A percentile compares a stretch with the other conserved stretches of the same genome.
phyloP scores from a whole-genome alignment of 352 stramenopile genomes.

The Pythium periplocum region DNA sequence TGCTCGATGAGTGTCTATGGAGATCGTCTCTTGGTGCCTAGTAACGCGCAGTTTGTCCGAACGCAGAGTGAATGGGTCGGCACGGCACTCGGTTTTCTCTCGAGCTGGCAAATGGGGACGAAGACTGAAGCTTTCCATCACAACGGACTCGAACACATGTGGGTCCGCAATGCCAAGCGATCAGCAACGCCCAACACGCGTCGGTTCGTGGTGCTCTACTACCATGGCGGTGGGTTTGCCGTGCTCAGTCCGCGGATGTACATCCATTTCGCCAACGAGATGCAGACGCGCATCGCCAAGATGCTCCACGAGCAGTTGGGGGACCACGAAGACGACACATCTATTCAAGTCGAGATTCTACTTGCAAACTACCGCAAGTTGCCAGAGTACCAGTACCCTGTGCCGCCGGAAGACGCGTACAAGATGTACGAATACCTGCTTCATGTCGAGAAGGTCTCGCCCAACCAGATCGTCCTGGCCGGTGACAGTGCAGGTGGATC shows the following conservation, averaged over 20 bases:
- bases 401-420: conserved; percentile 9
- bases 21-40: conserved; percentile 4
- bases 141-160: conserved; percentile 24
- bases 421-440: conserved; percentile 14
- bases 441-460: neutral
- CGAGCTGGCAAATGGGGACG: conserved; percentile 6
- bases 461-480: conserved; percentile 10
- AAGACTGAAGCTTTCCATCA: conserved; percentile 2
- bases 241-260: conserved; percentile 20
- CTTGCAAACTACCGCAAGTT: conserved; percentile 25
- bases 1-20: conserved; percentile 12
- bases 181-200: neutral
- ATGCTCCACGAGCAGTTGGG: neutral
- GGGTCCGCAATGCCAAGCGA: neutral
- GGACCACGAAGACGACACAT: neutral
- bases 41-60: conserved; percentile 12
- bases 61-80: conserved; percentile 7
- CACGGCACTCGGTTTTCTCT: conserved; percentile 3
- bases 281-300: conserved; percentile 15
- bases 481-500: conserved; percentile 17
- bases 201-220: conserved; percentile 14
- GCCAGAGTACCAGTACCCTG: conserved; percentile 13
- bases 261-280: conserved; percentile 20
- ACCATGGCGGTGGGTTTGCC: conserved; percentile 17
- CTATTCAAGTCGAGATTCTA: conserved; percentile 5